phyloP scores from a whole-genome alignment of 768 basidiomycete species.

The Lentinula guzmanii region DNA sequence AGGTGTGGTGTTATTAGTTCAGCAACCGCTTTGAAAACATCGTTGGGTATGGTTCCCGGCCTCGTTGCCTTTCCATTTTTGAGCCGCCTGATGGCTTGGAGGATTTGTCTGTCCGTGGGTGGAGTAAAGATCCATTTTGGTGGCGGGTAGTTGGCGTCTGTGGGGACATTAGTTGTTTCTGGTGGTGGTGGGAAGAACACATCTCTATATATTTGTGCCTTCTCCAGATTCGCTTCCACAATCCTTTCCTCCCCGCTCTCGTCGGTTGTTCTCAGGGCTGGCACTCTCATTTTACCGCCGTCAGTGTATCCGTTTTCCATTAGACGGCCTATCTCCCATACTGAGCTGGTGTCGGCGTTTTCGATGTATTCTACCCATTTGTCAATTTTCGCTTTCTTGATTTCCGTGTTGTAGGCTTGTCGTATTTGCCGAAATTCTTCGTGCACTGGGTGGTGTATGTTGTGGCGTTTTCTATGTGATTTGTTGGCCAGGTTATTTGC shows the following conservation, averaged over 20 bases:
- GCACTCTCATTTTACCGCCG: not conserved
- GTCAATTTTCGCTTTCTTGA: slow-evolving; percentile 15
- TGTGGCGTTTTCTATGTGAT: not conserved
- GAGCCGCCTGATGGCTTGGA: not conserved
- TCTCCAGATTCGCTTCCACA: not conserved
- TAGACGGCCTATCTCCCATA: not conserved
- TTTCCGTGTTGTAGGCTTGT: slow-evolving; percentile 12
- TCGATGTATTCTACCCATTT: slow-evolving; percentile 19
- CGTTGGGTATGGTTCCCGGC: not conserved
- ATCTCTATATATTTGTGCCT: not conserved
- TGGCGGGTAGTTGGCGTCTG: not conserved
- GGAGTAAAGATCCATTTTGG: not conserved
- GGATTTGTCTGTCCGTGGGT: not conserved
- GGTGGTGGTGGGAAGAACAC: not conserved
- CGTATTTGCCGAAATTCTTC: slow-evolving; percentile 5
- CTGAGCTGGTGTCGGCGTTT: not conserved
- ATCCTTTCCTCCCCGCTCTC: not conserved
- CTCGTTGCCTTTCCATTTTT: not conserved
- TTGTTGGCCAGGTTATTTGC: not conserved
- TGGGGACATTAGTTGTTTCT: not conserved
- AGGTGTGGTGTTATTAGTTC: slow-evolving; percentile 20
- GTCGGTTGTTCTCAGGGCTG: not conserved
- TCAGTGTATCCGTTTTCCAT: not conserved
- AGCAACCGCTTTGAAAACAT: slow-evolving; percentile 17
- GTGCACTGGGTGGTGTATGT: slow-evolving; percentile 17